phyloP scores from a whole-genome alignment of 108 stramenopile genomes.

The Phaeodactylum tricornutum region DNA sequence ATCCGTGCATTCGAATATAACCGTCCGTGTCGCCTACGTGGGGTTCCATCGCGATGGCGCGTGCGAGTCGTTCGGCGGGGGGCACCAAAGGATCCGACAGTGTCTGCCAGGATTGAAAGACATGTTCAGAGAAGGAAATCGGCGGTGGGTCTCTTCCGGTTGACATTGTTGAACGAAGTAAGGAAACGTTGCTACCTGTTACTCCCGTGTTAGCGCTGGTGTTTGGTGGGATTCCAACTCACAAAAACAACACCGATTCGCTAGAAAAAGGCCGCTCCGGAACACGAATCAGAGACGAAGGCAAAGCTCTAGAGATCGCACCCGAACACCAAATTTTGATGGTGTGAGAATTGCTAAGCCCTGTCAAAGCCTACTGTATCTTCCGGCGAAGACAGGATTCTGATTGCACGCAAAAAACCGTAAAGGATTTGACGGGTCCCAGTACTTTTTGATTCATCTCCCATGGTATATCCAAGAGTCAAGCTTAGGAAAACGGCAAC shows the following conservation, averaged over 20 bases:
- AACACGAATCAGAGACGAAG: not conserved
- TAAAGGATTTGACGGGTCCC: too few relatives aligned
- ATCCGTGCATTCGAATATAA: slow-evolving; percentile 1
- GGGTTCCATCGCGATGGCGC: not conserved
- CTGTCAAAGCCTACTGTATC: too few relatives aligned
- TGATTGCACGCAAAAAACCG: too few relatives aligned
- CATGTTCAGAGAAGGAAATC: not conserved
- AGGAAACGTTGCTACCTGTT: not conserved
- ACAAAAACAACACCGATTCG: not conserved
- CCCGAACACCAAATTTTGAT: too few relatives aligned
- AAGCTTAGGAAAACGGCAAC: too few relatives aligned
- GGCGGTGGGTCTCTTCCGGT: not conserved
- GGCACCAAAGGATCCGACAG: not conserved
- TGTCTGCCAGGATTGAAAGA: not conserved
- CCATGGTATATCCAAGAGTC: too few relatives aligned
- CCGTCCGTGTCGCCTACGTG: too few relatives aligned
- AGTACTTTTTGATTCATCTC: too few relatives aligned
- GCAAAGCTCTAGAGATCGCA: not conserved
- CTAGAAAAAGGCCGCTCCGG: not conserved
- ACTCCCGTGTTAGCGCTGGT: not conserved
- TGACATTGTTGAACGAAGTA: not conserved
- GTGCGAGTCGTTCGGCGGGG: not conserved
- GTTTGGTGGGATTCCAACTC: not conserved
- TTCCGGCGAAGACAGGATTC: too few relatives aligned
- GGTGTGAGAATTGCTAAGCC: too few relatives aligned